Evolutionary conservation across 2,329 filamentous ascomycete genomes (phyloP), one percentile per base, ranked within the genome.

Genomic region (Boeremia lycopersici): DNA sequence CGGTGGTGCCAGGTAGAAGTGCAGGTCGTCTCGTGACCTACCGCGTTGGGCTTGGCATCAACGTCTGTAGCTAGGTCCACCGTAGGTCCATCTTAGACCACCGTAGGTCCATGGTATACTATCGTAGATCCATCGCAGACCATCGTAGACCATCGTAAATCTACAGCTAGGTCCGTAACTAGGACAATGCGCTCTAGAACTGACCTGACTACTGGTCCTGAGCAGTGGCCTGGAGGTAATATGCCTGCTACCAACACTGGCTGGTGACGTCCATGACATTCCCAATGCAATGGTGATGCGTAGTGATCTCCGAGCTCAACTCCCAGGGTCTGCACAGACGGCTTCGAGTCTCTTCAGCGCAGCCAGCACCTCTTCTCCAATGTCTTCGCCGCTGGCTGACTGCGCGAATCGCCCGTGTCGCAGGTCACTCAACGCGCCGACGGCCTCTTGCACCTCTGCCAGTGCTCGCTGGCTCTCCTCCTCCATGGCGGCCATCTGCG

Each of bases 401-500:
- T 76, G 77, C 34, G 76, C 74, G 53, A 95, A 83, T 50, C 86
- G 87, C 33, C 92, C 91, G 67, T 95, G 93, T 40, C 90, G 86
- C 50, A 96, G 80, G 74, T 96, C 90, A 73, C 91, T 96, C 71
- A 96, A 78, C 42, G 84, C 85, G 29, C 88, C 88, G 13, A 95
- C 83, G 0, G 83, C 87, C 51, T 85, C 81, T 60, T 82, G 82
- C 46, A 95, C 82, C 10, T 85, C 83, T 4, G 82, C 78, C 6
- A 89, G 74, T 3, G 91, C 76, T 1, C 73, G 71, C 0, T 81
- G 79, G 48, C 89, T 85, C 62, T 93, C 88, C 30, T 82, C 78
- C 62, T 90, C 84, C 4, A 93, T 78, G 34, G 78, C 79, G 53
- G 81, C 78, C 50, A 93, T 85, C 68, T 95, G 88, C 17, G 80